These are phyloP conservation scores for Alternaria brassicicola DNA, from an alignment of 2,329 filamentous ascomycete species.

Conservation along the genomic window DNA sequence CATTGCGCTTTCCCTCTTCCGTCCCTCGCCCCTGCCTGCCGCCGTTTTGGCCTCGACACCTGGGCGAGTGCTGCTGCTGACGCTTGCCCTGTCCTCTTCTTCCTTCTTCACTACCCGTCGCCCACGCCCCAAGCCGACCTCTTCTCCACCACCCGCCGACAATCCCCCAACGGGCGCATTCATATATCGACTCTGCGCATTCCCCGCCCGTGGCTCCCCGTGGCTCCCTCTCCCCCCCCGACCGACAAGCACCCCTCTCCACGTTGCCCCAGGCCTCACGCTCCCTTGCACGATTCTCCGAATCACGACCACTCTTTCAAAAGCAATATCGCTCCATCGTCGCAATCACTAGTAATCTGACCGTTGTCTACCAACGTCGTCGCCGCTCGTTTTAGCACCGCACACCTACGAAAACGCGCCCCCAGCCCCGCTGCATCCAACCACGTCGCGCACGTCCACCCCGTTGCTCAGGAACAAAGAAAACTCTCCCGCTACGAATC, in stretches of 20 bases:
- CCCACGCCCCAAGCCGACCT: conserved; percentile 22
- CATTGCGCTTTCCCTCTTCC: conserved; percentile 23
- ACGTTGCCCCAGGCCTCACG: conserved; percentile 35
- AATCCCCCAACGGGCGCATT: conserved; percentile 44
- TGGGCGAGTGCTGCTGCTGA: conserved; percentile 22
- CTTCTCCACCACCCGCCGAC: conserved; percentile 38
- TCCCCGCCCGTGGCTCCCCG: conserved; percentile 42
- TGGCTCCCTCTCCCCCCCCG: conserved; percentile 16
- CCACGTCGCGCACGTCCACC: conserved; percentile 32
- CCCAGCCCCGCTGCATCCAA: conserved; percentile 17
- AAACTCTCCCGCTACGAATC: conserved; percentile 13
- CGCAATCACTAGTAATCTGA: conserved; percentile 26
- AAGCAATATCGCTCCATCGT: conserved; percentile 21
- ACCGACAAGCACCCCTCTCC: conserved; percentile 20
- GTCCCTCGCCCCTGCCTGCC: conserved; percentile 20
- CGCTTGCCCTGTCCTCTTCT: conserved; percentile 14
- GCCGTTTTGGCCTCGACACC: conserved; percentile 25
- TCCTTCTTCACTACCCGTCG: conserved; percentile 24
- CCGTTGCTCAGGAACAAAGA: conserved; percentile 34
- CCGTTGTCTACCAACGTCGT: conserved; percentile 24
- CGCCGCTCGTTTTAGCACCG: conserved; percentile 35
- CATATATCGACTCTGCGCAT: conserved; percentile 39
- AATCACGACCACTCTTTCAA: conserved; percentile 45
- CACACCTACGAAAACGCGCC: conserved; percentile 9
- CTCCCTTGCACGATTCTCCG: conserved; percentile 47